phyloP scores from a whole-genome alignment of 208 protist genomes.

The Leptomonas pyrrhocoris region DNA sequence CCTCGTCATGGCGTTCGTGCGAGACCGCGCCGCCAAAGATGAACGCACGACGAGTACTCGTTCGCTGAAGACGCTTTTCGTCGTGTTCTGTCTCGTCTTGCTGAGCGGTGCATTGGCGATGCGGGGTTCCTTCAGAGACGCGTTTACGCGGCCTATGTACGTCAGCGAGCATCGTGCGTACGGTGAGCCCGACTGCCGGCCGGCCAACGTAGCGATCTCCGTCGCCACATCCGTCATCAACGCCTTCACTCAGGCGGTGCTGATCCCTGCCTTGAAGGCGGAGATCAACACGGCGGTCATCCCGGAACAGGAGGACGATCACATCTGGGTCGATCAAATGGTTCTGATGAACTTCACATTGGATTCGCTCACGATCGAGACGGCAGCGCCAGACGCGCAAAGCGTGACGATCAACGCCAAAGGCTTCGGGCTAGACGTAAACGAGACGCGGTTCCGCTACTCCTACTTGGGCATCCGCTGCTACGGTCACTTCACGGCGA shows the following conservation, averaged over 20 bases:
- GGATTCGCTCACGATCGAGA: conserved; percentile 15
- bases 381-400: conserved; percentile 29
- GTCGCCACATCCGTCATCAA: conserved; percentile 27
- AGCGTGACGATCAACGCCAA: conserved; percentile 31
- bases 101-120: no score
- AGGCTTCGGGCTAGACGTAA: conserved; percentile 42
- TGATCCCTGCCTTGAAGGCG: conserved; percentile 30
- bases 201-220: conserved; percentile 15
- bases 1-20: no score
- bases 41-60: no score
- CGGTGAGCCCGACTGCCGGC: background rate
- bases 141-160: no score
- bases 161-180: no score
- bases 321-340: conserved; percentile 55
- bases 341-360: conserved; percentile 43
- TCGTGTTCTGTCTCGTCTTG: no score
- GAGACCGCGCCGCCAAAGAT: no score
- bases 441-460: conserved; percentile 55
- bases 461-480: conserved; percentile 32
- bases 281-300: conserved; percentile 31
- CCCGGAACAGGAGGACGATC: conserved; percentile 37
- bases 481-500: conserved; percentile 40
- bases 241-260: conserved; percentile 2
- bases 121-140: no score
- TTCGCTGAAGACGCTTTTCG: no score